phyloP scores from a whole-genome alignment of 805 yeast genomes.

The Kodamaea sagamina region DNA sequence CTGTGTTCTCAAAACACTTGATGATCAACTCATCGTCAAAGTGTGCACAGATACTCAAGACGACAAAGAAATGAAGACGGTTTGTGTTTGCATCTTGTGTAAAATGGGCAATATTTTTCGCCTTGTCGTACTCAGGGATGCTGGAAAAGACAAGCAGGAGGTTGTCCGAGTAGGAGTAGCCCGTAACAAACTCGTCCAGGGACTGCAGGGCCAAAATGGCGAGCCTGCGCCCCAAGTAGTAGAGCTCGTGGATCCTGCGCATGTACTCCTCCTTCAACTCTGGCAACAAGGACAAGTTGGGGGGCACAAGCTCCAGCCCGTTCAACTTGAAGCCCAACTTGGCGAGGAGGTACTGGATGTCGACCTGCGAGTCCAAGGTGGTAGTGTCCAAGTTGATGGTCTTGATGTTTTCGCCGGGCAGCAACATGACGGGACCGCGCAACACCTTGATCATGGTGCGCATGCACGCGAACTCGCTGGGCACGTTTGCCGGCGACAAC shows the following conservation, averaged over 20 bases:
- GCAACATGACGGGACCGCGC: conserved; percentile 61
- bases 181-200: conserved; percentile 26
- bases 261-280: conserved; percentile 50
- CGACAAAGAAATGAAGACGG: conserved; percentile 28
- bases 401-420: conserved; percentile 47
- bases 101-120: conserved; percentile 27
- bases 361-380: conserved; percentile 56
- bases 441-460: conserved; percentile 62
- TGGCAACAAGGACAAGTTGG: conserved; percentile 34
- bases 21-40: conserved; percentile 44
- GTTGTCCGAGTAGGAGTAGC: conserved; percentile 37
- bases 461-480: conserved; percentile 60
- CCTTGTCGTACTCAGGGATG: conserved; percentile 42
- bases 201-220: conserved; percentile 13
- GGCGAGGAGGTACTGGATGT: conserved; percentile 51
- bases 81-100: conserved; percentile 21
- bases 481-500: conserved; percentile 38
- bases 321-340: conserved; percentile 47
- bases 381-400: conserved; percentile 57
- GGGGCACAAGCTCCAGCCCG: conserved; percentile 48
- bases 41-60: conserved; percentile 31
- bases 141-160: conserved; percentile 33
- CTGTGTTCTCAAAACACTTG: conserved; percentile 41
- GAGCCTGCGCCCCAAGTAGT: conserved; percentile 34
- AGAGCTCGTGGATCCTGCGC: conserved; percentile 55